Base-by-base conservation (phyloP, 2,329 filamentous ascomycete genomes). In the Helicocarpus griseus region DNA sequence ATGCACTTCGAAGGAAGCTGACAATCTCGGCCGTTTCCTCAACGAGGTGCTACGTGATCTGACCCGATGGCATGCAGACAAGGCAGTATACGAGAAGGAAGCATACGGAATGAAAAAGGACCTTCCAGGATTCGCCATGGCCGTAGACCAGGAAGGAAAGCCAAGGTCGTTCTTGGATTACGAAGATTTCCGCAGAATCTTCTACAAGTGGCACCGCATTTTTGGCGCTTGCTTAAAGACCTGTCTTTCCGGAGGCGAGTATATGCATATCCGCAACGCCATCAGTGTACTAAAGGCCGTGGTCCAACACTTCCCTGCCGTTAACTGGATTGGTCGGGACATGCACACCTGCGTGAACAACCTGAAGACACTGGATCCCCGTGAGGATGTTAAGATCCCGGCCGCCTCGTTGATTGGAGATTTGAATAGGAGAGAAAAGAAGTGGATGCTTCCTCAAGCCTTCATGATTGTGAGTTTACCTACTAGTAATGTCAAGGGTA, bases 181-280 rank as follows among this genome's bases (percentile, higher is more conserved):
- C 65, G 87, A 90, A 57, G 83, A 89, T 50, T 98, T 94, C 73
- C 84, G 89, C 47, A 84, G 87, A 59, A 73, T 94, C 49, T 75
- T 96, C 29, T 93, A 86, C 73, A 86, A 87, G 60, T 97, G 91
- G 89, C 94, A 98, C 68, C 83, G 85, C 60, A 82, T 86, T 56
- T 73, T 98, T 40, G 86, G 86, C 60, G 80, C 75, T 47, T 88
- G 91, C 2, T 74, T 98, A 50, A 90, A 89, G 65, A 79, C 79
- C 35, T 96, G 91, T 65, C 77, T 98, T 44, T 81, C 82, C 17
- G 85, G 85, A 26, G 83, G 81, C 29, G 91, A 97, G 69, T 98
- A 93, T 80, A 96, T 96, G 86, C 90, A 96, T 67, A 95, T 97
- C 64, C 84, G 91, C 51, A 98, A 98, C 65, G 89, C 89, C 41